These are phyloP conservation scores for Purshia tridentata DNA, from an alignment of 306 rosid genomes.

Conservation along the genomic window DNA sequence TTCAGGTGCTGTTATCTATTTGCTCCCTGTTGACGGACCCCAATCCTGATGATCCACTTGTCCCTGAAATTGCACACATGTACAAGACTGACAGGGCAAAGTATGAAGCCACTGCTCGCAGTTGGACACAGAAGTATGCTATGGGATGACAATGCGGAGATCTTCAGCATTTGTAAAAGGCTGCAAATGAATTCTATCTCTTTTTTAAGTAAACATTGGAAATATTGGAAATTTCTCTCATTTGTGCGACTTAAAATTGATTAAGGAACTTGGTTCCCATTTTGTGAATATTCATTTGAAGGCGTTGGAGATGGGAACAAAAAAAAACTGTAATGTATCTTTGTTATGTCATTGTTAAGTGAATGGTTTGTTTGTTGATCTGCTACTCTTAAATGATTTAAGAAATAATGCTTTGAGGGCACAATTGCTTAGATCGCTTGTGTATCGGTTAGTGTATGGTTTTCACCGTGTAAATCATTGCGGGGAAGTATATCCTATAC, in stretches of 20 bases:
- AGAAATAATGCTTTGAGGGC: constrained; percentile 24
- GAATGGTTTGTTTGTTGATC: constrained; percentile 35
- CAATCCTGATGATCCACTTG: constrained; percentile 87
- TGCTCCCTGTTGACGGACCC: constrained; percentile 87
- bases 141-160: constrained; percentile 55
- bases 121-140: constrained; percentile 90
- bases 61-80: constrained; percentile 93
- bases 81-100: constrained; percentile 78
- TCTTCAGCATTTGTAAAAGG: constrained; percentile 20
- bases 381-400: constrained; percentile 16
- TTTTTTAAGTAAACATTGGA: constrained; percentile 32
- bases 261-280: constrained; percentile 42
- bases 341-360: constrained; percentile 26
- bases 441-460: too few relatives aligned
- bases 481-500: too few relatives aligned
- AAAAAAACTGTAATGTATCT: constrained; percentile 31
- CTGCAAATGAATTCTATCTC: constrained; percentile 26
- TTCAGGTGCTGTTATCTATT: constrained; percentile 78
- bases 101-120: constrained; percentile 93
- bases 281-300: constrained; percentile 57
- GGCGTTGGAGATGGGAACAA: constrained; percentile 37
- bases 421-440: not conserved
- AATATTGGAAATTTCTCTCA: constrained; percentile 32
- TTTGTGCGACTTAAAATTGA: constrained; percentile 35
- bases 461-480: too few relatives aligned